Evolutionary conservation across 1,284 basidiomycete genomes (phyloP), one percentile per base, ranked within the genome.

Genomic region (Ceratobasidium sp.): DNA sequence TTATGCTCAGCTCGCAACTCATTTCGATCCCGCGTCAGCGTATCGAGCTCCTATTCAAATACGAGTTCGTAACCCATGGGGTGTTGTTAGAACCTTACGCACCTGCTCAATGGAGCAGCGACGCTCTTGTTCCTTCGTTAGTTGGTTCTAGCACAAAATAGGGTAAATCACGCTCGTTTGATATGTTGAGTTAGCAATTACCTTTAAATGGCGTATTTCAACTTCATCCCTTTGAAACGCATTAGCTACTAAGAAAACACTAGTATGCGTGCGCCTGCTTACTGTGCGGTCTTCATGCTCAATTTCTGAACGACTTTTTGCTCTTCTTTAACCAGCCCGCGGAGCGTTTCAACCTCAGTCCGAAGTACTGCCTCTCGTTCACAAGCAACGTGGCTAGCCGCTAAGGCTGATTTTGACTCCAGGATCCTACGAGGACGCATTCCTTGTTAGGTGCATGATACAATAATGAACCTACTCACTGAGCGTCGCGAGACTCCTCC

Each of bases 351-450:
- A 31, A 72, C 11, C 36, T 72, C 69, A 6, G 9, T 48, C n/a
- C 60, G 54, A 19, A 45, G 8, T 11, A 31, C 44, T 41, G 69
- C 47, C 47, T 53, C 69, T 41, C 69, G 69, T 33, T 72, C 69
- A 4, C 45, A 29, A 33, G 56, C 15, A 33, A 48, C 48, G 29
- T 41, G 31, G 48, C 4, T n/a, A 4, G 41, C 24, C 27, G 31
- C 69, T 4, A 57, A 22, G 2, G 60, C 19, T n/a, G 45, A 50
- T 3, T 72, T 59, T 14, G 47, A 59, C 50, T 72, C 56, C 44
- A 33, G 9, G 27, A 22, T 29, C 5, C 69, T 72, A 33, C n/a
- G 14, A 22, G 36, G 11, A 11, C 36, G 11, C 36, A 24, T 29
- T n/a, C 15, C 15, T 51, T 2, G 3, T 29, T 56, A 31, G 47